phyloP scores from a whole-genome alignment of 1,284 basidiomycete species.

The Ustilago lituana region DNA sequence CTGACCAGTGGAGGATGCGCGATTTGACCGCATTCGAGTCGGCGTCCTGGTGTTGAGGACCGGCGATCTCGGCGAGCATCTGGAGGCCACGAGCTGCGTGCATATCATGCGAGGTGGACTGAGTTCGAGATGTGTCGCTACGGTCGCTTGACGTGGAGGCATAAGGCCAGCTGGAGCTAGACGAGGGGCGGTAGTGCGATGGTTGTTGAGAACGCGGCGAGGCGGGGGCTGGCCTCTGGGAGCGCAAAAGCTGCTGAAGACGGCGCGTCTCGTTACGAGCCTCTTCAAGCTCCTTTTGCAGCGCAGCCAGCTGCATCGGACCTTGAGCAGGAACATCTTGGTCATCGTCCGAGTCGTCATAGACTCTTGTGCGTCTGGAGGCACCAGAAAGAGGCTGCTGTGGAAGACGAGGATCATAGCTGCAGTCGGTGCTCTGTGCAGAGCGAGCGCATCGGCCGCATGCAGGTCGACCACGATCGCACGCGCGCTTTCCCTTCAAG shows the following conservation, averaged over 20 bases:
- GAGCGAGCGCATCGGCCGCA: conserved; percentile 37
- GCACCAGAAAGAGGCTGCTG: conserved; percentile 12
- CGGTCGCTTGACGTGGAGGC: conserved; percentile 2
- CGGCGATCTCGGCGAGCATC: conserved; percentile 48
- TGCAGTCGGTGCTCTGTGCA: conserved; percentile 25
- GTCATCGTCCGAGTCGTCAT: conserved; percentile 25
- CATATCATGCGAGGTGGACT: conserved; percentile 20
- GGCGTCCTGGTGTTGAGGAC: conserved; percentile 38
- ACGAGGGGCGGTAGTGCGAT: neutral
- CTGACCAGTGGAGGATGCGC: conserved; percentile 31
- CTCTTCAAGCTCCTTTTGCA: conserved; percentile 18
- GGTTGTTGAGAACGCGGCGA: neutral
- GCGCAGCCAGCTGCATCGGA: conserved; percentile 5
- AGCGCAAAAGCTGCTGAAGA: conserved; percentile 24
- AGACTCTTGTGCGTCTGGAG: neutral
- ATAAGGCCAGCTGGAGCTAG: too few relatives aligned
- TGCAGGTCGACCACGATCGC: conserved; percentile 40
- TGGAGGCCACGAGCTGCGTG: conserved; percentile 40
- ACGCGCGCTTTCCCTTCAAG: conserved; percentile 42
- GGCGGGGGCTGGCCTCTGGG: neutral
- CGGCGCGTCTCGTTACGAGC: conserved; percentile 24
- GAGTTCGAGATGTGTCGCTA: neutral
- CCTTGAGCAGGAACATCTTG: conserved; percentile 8
- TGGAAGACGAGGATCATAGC: conserved; percentile 37
- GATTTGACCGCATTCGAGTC: conserved; percentile 29